Evolutionary conservation across 306 rosid species (phyloP).

Genomic region (Trichosanthes cucumerina): DNA sequence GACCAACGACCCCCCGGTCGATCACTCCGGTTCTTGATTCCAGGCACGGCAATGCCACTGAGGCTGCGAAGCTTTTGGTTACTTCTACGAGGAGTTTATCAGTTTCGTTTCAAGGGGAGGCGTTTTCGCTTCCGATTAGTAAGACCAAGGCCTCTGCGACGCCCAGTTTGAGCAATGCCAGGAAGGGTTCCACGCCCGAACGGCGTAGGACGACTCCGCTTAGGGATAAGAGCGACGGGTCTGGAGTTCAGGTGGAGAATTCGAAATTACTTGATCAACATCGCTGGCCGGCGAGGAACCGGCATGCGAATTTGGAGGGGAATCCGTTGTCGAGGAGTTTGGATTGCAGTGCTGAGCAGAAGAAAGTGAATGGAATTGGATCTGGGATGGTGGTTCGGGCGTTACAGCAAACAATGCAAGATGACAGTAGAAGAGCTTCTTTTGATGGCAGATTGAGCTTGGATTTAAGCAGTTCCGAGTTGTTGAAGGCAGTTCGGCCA

Average conservation of each 20-base stretch:
- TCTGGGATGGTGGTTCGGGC: constrained; percentile 59
- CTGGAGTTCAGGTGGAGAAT: constrained; percentile 71
- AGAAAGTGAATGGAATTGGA: constrained; percentile 47
- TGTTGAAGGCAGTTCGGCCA: constrained; percentile 29
- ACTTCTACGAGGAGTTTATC: constrained; percentile 93
- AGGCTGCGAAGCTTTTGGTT: constrained; percentile 74
- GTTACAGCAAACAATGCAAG: constrained; percentile 52
- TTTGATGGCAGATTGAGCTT: constrained; percentile 81
- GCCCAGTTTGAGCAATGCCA: constrained; percentile 28
- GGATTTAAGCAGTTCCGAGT: constrained; percentile 67
- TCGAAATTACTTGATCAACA: constrained; percentile 69
- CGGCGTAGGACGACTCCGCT: constrained; percentile 65
- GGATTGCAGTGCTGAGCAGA: constrained; percentile 38
- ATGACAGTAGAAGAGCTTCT: constrained; percentile 53
- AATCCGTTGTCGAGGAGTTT: constrained; percentile 47
- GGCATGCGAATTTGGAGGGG: constrained; percentile 32
- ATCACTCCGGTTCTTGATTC: constrained; percentile 38
- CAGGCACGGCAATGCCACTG: constrained; percentile 35
- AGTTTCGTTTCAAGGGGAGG: constrained; percentile 93
- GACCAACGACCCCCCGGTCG: constrained; percentile 41
- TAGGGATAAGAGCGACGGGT: constrained; percentile 30
- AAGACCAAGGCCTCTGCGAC: constrained; percentile 60
- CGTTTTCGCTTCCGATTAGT: constrained; percentile 91
- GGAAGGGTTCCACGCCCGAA: constrained; percentile 74
- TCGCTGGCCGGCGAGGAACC: constrained; percentile 78